These are phyloP conservation scores for Holtermanniella nyarrowii DNA, from an alignment of 768 basidiomycete genomes.

Conservation along the genomic window DNA sequence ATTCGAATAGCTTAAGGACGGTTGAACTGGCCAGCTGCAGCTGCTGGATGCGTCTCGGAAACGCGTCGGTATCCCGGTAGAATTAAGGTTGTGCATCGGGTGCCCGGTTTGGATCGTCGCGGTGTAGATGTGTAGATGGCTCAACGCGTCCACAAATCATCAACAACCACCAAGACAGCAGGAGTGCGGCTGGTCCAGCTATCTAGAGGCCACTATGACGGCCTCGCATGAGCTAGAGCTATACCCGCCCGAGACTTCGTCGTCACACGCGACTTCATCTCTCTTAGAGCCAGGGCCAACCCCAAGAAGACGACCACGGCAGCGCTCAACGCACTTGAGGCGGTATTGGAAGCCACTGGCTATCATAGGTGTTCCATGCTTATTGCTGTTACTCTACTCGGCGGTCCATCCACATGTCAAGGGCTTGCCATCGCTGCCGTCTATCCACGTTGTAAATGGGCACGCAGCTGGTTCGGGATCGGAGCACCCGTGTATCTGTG, in stretches of 20 bases:
- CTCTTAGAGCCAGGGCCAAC: background rate
- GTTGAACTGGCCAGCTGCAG: too few relatives aligned
- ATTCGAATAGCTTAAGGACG: too few relatives aligned
- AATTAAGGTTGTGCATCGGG: too few relatives aligned
- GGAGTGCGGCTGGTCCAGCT: too few relatives aligned
- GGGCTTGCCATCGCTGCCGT: conserved; percentile 26
- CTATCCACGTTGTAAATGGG: conserved; percentile 8
- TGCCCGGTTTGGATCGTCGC: too few relatives aligned
- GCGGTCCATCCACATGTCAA: conserved; percentile 25
- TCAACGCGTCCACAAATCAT: too few relatives aligned
- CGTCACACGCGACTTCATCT: background rate
- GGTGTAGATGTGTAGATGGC: too few relatives aligned
- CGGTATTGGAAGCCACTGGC: conserved; percentile 20
- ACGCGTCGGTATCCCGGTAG: too few relatives aligned
- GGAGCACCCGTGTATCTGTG: background rate
- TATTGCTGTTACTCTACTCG: conserved; percentile 22
- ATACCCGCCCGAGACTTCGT: background rate
- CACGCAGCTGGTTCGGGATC: background rate
- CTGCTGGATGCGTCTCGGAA: too few relatives aligned
- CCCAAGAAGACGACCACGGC: background rate
- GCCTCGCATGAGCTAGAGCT: background rate
- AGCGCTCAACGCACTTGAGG: background rate
- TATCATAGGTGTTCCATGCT: conserved; percentile 15
- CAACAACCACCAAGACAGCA: background rate
- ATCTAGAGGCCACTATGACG: background rate